These are phyloP conservation scores for Musa balbisiana DNA, from an alignment of 202 grass and related monocot species.

Conservation along the genomic window DNA sequence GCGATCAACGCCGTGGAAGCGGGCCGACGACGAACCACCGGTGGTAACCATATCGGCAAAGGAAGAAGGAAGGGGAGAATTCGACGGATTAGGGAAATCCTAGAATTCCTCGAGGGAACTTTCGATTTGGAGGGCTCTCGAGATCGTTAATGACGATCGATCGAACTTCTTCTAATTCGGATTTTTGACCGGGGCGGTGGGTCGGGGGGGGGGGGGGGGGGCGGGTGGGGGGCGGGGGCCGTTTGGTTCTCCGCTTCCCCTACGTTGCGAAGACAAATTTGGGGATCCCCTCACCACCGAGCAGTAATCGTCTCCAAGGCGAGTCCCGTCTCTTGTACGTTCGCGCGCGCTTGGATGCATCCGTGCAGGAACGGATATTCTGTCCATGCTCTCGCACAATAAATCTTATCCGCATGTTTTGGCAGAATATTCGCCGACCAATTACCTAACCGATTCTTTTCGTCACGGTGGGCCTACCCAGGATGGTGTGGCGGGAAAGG, in stretches of 20 bases:
- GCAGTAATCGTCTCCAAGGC: not conserved
- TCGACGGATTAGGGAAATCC: not conserved
- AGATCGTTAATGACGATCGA: not conserved
- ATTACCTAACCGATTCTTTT: too few species aligned
- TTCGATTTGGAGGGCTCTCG: not conserved
- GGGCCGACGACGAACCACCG: conserved; percentile 32
- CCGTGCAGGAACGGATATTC: too few species aligned
- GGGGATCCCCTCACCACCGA: not conserved
- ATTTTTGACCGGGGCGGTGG: not conserved
- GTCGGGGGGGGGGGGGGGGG: not conserved
- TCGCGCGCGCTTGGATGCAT: too few species aligned
- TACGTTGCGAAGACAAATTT: not conserved
- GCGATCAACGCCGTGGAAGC: conserved; percentile 31
- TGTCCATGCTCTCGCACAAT: too few species aligned
- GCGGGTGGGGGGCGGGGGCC: not conserved
- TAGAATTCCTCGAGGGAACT: not conserved
- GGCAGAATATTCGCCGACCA: too few species aligned
- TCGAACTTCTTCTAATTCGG: not conserved
- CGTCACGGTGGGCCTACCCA: too few species aligned
- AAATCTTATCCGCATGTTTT: too few species aligned
- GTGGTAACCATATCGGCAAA: conserved; percentile 38
- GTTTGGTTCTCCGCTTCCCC: conserved; percentile 4
- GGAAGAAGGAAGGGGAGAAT: not conserved
- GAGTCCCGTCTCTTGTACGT: too few species aligned
- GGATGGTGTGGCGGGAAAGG: too few species aligned